phyloP scores from a whole-genome alignment of 2,329 filamentous ascomycete genomes.

The Cladobotryum protrusum region DNA sequence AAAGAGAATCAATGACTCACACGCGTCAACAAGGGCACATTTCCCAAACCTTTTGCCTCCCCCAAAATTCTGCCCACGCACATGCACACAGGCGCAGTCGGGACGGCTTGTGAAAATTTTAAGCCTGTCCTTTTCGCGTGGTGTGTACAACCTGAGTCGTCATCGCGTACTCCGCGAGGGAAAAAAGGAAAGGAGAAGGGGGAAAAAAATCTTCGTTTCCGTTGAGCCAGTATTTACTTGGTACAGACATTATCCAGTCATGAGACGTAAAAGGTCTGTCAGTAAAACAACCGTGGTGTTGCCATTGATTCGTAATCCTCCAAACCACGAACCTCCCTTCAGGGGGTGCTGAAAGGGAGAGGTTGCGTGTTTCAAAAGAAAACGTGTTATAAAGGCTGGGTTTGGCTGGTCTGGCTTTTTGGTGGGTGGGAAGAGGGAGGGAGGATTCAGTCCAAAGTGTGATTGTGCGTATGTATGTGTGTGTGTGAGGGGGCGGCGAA shows the following conservation, averaged over 20 bases:
- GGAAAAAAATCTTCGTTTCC: background rate
- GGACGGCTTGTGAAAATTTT: constrained; percentile 12
- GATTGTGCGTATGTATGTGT: constrained; percentile 4
- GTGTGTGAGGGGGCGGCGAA: constrained; percentile 13
- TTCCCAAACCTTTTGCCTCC: constrained; percentile 10
- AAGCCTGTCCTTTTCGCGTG: constrained; percentile 3
- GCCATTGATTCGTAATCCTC: background rate
- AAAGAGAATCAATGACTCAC: constrained; percentile 23
- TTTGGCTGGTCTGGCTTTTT: background rate
- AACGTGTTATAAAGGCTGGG: constrained; percentile 7
- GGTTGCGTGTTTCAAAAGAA: constrained; percentile 10
- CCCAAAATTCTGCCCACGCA: constrained; percentile 3
- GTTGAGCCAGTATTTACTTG: too few species aligned
- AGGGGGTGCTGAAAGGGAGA: background rate
- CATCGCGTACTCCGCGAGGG: constrained; percentile 1
- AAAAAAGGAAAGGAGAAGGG: background rate
- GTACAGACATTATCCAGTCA: background rate
- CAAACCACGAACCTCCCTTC: background rate
- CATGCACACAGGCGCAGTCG: background rate
- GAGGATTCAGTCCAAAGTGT: background rate
- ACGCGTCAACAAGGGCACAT: constrained; percentile 8
- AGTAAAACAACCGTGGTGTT: background rate
- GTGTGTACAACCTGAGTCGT: constrained; percentile 10
- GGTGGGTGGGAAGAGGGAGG: too few species aligned
- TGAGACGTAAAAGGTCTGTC: background rate